These are phyloP conservation scores for Parastagonospora avenae DNA, from an alignment of 2,329 filamentous ascomycete genomes.

Conservation along the genomic window DNA sequence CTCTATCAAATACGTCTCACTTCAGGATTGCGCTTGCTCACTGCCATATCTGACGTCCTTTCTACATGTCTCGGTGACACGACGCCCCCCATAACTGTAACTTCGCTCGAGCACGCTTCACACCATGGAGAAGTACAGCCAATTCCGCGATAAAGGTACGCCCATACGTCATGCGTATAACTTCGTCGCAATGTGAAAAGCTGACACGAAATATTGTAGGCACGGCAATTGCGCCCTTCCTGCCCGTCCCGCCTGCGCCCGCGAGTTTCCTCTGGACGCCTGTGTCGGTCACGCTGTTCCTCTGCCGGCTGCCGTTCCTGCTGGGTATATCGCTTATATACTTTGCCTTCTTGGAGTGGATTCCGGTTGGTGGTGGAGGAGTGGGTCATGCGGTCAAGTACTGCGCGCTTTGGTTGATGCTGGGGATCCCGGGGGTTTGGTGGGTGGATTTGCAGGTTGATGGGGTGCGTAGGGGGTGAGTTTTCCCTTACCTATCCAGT, in stretches of 20 bases:
- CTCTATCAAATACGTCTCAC: background rate
- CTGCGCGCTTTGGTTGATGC: conserved; percentile 81
- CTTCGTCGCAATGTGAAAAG: too few species aligned
- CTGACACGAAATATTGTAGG: conserved; percentile 59
- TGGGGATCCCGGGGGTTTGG: conserved; percentile 91
- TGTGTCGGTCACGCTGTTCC: conserved; percentile 74
- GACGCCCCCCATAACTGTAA: conserved; percentile 6
- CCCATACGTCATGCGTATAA: background rate
- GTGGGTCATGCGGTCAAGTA: conserved; percentile 68
- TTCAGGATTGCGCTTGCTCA: background rate
- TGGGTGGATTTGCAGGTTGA: conserved; percentile 99
- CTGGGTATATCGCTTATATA: conserved; percentile 70
- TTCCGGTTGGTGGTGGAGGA: conserved; percentile 64
- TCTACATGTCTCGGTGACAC: conserved; percentile 27
- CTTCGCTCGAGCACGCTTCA: background rate
- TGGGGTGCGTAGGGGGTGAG: conserved; percentile 86
- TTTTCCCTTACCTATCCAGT: conserved; percentile 4
- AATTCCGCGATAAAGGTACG: conserved; percentile 86
- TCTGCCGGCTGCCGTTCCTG: conserved; percentile 79
- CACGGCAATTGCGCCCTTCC: conserved; percentile 94
- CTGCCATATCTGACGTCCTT: background rate
- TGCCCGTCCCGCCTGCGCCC: conserved; percentile 74
- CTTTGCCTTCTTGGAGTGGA: conserved; percentile 81
- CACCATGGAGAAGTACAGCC: conserved; percentile 90
- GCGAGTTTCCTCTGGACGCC: conserved; percentile 66